Base-by-base conservation (phyloP, 495 filamentous ascomycete species). In the Lasiosphaeris hirsuta region DNA sequence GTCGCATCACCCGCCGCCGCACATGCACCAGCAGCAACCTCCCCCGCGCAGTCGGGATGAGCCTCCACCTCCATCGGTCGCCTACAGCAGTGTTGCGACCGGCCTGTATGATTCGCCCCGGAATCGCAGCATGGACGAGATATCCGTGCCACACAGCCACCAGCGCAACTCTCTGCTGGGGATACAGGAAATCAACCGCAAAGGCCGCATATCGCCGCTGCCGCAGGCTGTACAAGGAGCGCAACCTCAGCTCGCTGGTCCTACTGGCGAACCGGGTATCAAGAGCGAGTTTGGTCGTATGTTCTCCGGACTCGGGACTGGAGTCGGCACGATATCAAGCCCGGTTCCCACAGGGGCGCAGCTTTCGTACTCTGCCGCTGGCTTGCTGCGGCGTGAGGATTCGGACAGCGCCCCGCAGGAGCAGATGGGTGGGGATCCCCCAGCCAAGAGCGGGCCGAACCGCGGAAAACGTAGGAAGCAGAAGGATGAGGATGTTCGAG, bases 201-300 rank as follows among this genome's bases (percentile, higher is more conserved):
- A 81, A 54, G 86, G 85, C 0, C 78, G 86, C 11, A 65, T 81
- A 14, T 96, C 92, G 18, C 92, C 92, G 0, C 75, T 96, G 13
- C 92, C 92, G 6, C 92, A 96, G 72, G 91, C 92, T 9, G 92
- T 96, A 3, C 92, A 96, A 65, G 92, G 92, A 14, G 92, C 90
- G 6, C 90, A 95, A 72, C 87, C 85, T 34, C 87, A 89, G 60
- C 79, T 84, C 36, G 78, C 86, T 36, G 87, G 87, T 11, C 87
- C 89, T 2, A 83, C 84, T 18, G 87, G 85, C 6, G 90, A 95
- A 62, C 86, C 91, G 0, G 84, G 84, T 9, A 92, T 96, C 64
- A 96, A 96, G 78, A 92, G 85, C 67, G 92, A 96, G 63, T 88
- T 96, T 66, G 90, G 90, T 8, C 83, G 89, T 34, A 93, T 96